Conservation (phyloP, 2,329 filamentous ascomycete genomes). For the Verticillium klebahnii region DNA sequence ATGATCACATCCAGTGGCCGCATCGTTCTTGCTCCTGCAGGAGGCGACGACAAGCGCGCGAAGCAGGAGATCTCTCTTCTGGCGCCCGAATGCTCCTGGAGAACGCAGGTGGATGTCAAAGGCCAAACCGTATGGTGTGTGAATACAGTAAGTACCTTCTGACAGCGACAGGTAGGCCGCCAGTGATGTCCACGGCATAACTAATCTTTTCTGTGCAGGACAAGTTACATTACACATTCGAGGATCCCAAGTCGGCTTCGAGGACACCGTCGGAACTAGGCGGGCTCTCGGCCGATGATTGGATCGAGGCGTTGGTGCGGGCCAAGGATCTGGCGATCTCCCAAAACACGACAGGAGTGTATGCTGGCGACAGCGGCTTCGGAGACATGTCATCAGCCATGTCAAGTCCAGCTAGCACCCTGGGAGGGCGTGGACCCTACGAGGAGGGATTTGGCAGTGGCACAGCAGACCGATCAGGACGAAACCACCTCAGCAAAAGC, state of each 20-base stretch:
- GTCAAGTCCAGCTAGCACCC: slow-evolving; percentile 73
- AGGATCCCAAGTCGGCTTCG: slow-evolving; percentile 73
- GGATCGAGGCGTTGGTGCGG: slow-evolving; percentile 84
- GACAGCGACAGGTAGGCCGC: not conserved
- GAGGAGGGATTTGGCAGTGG: slow-evolving; percentile 37
- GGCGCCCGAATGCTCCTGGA: slow-evolving; percentile 70
- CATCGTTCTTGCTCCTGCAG: slow-evolving; percentile 83
- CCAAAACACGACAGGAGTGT: slow-evolving; percentile 62
- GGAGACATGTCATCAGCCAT: slow-evolving; percentile 65
- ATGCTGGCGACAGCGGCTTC: slow-evolving; percentile 63
- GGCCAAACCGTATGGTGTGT: slow-evolving; percentile 85
- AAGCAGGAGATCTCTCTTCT: slow-evolving; percentile 90
- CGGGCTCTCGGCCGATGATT: slow-evolving; percentile 75
- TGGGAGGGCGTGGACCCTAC: slow-evolving; percentile 54
- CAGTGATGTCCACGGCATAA: not conserved
- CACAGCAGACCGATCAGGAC: slow-evolving; percentile 46
- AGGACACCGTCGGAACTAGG: slow-evolving; percentile 52
- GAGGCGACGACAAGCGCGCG: slow-evolving; percentile 91
- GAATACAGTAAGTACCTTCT: slow-evolving; percentile 72
- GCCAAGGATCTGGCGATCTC: slow-evolving; percentile 80
- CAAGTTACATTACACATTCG: slow-evolving; percentile 76
- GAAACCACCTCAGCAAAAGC: slow-evolving; percentile 56
- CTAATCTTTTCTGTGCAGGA: not conserved
- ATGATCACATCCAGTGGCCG: slow-evolving; percentile 92
- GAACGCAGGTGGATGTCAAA: slow-evolving; percentile 77